phyloP scores from a whole-genome alignment of 441 rosid genomes.

The Gossypium schwendimanii region DNA sequence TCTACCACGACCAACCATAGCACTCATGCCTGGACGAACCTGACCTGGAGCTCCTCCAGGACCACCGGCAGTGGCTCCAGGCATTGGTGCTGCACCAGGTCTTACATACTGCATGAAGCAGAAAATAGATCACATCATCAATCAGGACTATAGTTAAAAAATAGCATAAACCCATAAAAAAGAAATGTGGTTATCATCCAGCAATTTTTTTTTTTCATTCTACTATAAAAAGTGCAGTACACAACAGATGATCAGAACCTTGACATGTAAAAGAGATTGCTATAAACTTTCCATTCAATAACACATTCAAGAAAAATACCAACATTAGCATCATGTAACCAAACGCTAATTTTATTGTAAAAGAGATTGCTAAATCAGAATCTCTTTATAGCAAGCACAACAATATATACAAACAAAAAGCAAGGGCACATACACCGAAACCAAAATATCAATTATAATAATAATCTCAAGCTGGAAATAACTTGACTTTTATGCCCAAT shows the following conservation, averaged over 20 bases:
- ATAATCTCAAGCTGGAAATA: not conserved
- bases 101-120: constrained; percentile 84
- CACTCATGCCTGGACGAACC: constrained; percentile 68
- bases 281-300: not conserved
- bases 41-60: constrained; percentile 63
- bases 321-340: not conserved
- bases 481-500: not conserved
- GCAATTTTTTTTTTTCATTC: not conserved
- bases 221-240: not conserved
- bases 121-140: constrained; percentile 12
- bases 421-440: not conserved
- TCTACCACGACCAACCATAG: constrained; percentile 78
- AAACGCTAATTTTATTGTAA: not conserved
- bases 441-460: not conserved
- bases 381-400: not conserved
- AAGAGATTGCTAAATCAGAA: not conserved
- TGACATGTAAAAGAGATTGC: not conserved
- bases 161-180: not conserved
- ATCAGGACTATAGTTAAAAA: constrained; percentile 7
- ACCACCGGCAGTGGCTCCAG: constrained; percentile 48
- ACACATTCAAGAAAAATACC: constrained; percentile 4
- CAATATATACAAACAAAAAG: not conserved
- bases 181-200: not conserved
- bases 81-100: constrained; percentile 83
- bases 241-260: not conserved